These are phyloP conservation scores for Penicillium paxilli DNA, from an alignment of 495 filamentous ascomycete genomes.

Conservation along the genomic window DNA sequence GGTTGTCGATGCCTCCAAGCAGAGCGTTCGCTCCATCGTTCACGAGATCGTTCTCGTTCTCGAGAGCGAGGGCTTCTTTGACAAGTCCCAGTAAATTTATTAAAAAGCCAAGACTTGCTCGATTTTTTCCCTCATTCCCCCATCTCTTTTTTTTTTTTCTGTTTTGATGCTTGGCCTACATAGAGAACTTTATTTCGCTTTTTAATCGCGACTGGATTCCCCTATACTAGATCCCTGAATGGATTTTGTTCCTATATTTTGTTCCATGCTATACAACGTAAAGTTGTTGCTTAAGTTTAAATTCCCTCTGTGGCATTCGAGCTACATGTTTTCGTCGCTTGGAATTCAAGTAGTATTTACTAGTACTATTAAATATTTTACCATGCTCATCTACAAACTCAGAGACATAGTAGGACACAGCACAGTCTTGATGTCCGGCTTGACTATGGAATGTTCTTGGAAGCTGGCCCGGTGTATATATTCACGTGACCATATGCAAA, in stretches of 20 bases:
- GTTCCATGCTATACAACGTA: neutral
- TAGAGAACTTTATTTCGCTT: conserved; percentile 21
- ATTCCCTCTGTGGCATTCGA: too few species aligned
- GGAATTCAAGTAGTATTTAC: too few species aligned
- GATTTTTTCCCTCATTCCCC: conserved; percentile 13
- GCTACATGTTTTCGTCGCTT: too few species aligned
- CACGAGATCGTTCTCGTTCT: conserved; percentile 95
- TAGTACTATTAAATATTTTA: too few species aligned
- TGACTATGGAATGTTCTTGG: too few species aligned
- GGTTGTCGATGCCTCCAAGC: conserved; percentile 80
- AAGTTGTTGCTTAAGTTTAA: too few species aligned
- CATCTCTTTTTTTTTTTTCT: conserved; percentile 16
- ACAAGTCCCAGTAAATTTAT: conserved; percentile 34
- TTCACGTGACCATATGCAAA: conserved; percentile 7
- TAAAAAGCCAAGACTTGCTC: conserved; percentile 1
- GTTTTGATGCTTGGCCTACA: conserved; percentile 9
- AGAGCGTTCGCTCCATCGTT: conserved; percentile 85
- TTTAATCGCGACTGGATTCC: conserved; percentile 29
- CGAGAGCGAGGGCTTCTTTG: conserved; percentile 79
- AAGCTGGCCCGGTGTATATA: too few species aligned
- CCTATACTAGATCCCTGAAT: conserved; percentile 19
- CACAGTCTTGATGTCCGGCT: too few species aligned
- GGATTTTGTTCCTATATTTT: neutral
- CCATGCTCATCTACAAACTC: too few species aligned
- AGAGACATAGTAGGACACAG: too few species aligned